Percentiles rank a stretch among this genome's conserved stretches.
Evolutionary conservation across 495 filamentous ascomycete species (phyloP).

Genomic region (Aspergillus leporis): DNA sequence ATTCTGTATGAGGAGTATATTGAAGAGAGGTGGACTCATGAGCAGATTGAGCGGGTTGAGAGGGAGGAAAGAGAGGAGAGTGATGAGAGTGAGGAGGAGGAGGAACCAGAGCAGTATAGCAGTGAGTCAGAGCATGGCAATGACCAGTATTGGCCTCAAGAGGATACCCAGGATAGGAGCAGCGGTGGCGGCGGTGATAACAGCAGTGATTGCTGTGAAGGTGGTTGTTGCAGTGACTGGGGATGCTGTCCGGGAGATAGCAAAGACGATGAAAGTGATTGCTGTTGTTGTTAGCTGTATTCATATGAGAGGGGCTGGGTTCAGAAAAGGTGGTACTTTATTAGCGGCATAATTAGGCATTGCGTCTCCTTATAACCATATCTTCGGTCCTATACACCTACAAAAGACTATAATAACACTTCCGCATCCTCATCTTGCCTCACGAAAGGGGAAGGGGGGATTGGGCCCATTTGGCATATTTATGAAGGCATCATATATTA

Average conservation of each 20-base stretch:
- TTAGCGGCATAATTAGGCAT: neutral
- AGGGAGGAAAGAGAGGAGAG: neutral
- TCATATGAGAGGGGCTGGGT: neutral
- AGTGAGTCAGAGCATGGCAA: neutral
- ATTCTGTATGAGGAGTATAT: neutral
- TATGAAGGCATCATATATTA: no score
- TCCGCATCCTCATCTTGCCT: no score
- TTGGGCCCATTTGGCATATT: no score
- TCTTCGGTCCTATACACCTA: no score
- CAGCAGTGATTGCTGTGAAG: neutral
- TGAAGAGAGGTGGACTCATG: neutral
- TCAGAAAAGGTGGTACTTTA: neutral
- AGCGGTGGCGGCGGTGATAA: neutral
- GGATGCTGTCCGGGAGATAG: neutral
- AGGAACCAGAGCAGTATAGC: neutral
- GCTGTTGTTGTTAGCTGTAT: neutral
- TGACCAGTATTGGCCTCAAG: neutral
- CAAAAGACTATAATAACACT: no score
- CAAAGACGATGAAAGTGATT: neutral
- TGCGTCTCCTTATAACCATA: no score
- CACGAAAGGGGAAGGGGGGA: no score
- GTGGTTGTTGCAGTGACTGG: neutral
- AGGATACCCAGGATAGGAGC: neutral
- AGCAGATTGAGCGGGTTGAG: neutral
- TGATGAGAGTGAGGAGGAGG: neutral